Evolutionary conservation across 768 basidiomycete genomes (phyloP).

Genomic region (Suillus weaverae): DNA sequence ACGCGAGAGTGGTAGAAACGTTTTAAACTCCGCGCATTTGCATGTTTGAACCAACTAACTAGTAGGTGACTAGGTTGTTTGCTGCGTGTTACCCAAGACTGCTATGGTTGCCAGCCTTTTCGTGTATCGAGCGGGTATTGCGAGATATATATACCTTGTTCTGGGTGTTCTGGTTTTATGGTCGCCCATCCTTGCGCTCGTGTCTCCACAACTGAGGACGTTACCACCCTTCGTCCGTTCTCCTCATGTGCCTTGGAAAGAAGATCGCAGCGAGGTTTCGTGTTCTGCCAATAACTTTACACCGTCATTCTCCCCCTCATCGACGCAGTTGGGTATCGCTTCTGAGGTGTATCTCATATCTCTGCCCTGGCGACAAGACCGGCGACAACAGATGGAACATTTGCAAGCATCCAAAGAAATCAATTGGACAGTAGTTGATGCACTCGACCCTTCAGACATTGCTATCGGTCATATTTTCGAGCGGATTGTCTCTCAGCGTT

Average conservation of each 20-base stretch:
- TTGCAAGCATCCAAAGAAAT: conserved; percentile 48
- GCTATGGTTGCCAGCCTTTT: background rate
- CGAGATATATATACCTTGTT: background rate
- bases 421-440: conserved; percentile 56
- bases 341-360: conserved; percentile 57
- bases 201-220: background rate
- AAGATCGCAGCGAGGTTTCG: background rate
- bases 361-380: conserved; percentile 54
- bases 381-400: conserved; percentile 57
- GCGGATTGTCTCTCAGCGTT: conserved; percentile 40
- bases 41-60: too few relatives aligned
- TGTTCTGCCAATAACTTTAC: background rate
- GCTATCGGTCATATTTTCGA: conserved; percentile 43
- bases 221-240: background rate
- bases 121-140: background rate
- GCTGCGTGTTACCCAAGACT: background rate
- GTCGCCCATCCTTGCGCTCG: background rate
- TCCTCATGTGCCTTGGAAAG: background rate
- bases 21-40: background rate
- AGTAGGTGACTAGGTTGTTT: too few relatives aligned
- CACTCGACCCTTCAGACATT: conserved; percentile 40
- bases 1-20: background rate
- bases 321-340: conserved; percentile 36
- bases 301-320: background rate
- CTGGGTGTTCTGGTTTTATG: background rate